Evolutionary conservation across 2,329 filamentous ascomycete genomes (phyloP).

Genomic region (Arthrobotrys megalospora): DNA sequence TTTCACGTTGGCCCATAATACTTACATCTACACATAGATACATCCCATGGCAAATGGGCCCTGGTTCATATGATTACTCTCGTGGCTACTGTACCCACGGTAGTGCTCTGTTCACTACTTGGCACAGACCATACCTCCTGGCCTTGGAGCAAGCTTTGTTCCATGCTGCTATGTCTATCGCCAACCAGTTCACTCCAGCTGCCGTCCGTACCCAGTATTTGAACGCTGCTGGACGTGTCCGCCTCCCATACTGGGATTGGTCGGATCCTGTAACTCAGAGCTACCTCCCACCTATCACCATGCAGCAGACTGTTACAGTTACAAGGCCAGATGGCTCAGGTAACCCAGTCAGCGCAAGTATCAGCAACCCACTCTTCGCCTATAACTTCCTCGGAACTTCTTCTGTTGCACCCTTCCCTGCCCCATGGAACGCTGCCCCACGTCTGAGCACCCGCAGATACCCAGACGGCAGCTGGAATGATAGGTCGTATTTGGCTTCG

Average conservation of each 20-base stretch:
- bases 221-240: slow-evolving; percentile 49
- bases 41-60: slow-evolving; percentile 56
- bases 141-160: slow-evolving; percentile 62
- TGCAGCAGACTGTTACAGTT: slow-evolving; percentile 47
- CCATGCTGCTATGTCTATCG: slow-evolving; percentile 60
- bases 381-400: slow-evolving; percentile 60
- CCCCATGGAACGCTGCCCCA: slow-evolving; percentile 24
- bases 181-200: slow-evolving; percentile 58
- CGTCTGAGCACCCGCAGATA: slow-evolving; percentile 43
- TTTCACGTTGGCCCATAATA: not conserved
- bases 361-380: slow-evolving; percentile 52
- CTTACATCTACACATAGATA: slow-evolving; percentile 31
- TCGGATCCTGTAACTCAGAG: slow-evolving; percentile 54
- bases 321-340: slow-evolving; percentile 43
- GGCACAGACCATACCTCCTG: slow-evolving; percentile 65
- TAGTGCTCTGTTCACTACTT: slow-evolving; percentile 64
- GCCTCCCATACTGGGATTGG: slow-evolving; percentile 61
- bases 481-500: slow-evolving; percentile 41
- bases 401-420: slow-evolving; percentile 24
- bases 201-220: slow-evolving; percentile 59
- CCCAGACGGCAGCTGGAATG: slow-evolving; percentile 40
- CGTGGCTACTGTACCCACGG: slow-evolving; percentile 64
- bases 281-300: slow-evolving; percentile 55
- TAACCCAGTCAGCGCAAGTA: slow-evolving; percentile 42
- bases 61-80: slow-evolving; percentile 34